Evolutionary conservation across 352 stramenopile species (phyloP).

Genomic region (Globisporangium echinulatum): DNA sequence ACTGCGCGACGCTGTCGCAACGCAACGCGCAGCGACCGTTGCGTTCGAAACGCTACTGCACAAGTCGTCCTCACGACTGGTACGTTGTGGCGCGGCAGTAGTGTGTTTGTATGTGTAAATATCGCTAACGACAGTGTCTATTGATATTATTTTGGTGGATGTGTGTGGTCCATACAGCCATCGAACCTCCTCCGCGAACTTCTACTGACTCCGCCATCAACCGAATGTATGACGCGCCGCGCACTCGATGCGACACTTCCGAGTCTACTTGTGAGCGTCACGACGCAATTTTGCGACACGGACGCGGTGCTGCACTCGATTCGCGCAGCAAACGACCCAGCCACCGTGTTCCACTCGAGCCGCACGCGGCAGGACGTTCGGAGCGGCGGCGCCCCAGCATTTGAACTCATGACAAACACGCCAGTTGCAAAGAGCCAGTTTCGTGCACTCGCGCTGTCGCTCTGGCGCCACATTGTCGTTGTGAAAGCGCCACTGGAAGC

Average conservation of each 20-base stretch:
- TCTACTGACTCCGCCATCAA: neutral
- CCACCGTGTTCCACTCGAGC: neutral
- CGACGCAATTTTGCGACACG: neutral
- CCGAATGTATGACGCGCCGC: neutral
- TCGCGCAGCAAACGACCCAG: neutral
- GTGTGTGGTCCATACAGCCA: neutral
- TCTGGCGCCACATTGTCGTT: neutral
- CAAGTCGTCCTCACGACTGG: constrained; percentile 8
- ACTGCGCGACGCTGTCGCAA: constrained; percentile 28
- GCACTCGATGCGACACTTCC: neutral
- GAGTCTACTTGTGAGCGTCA: neutral
- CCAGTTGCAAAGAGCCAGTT: neutral
- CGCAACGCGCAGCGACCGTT: constrained; percentile 37
- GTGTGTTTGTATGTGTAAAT: neutral
- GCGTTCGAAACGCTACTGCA: constrained; percentile 34
- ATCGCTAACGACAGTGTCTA: too few species aligned
- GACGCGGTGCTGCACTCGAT: neutral
- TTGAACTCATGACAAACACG: constrained; percentile 9
- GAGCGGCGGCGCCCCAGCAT: neutral
- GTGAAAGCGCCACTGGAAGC: neutral
- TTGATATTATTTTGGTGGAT: neutral
- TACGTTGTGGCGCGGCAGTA: neutral
- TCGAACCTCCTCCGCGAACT: neutral
- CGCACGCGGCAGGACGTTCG: neutral
- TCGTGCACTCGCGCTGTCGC: neutral